These are phyloP conservation scores for Trichoderma sp. DNA, from an alignment of 2,329 filamentous ascomycete genomes.

Conservation along the genomic window DNA sequence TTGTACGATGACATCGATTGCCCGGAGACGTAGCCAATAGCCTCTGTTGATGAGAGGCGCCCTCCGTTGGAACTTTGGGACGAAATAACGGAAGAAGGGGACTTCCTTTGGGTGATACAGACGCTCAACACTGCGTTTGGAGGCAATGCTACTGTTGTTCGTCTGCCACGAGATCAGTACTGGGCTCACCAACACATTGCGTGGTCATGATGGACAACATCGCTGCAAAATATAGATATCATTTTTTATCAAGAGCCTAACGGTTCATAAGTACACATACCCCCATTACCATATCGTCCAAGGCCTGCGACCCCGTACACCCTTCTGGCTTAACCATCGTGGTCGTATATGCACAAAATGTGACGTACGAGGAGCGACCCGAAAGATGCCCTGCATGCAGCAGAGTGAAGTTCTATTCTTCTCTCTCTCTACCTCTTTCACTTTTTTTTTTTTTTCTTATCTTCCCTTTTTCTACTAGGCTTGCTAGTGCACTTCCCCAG, in stretches of 20 bases:
- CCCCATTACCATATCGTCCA: slow-evolving; percentile 60
- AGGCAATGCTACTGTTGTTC: slow-evolving; percentile 89
- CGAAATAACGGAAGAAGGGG: slow-evolving; percentile 86
- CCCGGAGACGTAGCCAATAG: slow-evolving; percentile 83
- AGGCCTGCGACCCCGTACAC: slow-evolving; percentile 32
- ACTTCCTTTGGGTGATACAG: slow-evolving; percentile 77
- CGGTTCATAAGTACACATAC: slow-evolving; percentile 43
- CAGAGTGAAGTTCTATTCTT: too few species aligned
- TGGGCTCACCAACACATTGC: neutral
- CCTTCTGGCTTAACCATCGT: slow-evolving; percentile 1
- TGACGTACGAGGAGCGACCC: neutral
- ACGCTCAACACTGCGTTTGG: slow-evolving; percentile 89
- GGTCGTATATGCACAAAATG: neutral
- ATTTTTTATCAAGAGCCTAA: neutral
- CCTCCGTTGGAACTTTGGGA: slow-evolving; percentile 77
- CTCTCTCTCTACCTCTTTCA: too few species aligned
- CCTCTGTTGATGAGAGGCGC: slow-evolving; percentile 90
- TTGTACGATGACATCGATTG: slow-evolving; percentile 73
- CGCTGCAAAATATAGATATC: neutral
- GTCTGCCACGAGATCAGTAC: slow-evolving; percentile 54
- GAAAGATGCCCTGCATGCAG: too few species aligned
- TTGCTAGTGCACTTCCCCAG: too few species aligned
- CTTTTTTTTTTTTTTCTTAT: slow-evolving; percentile 19
- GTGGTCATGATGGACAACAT: neutral
- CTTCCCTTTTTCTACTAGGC: neutral